Evolutionary conservation across 1,284 basidiomycete species (phyloP), one percentile per base, ranked within the genome.

Genomic region (Microbotryum intermedium): DNA sequence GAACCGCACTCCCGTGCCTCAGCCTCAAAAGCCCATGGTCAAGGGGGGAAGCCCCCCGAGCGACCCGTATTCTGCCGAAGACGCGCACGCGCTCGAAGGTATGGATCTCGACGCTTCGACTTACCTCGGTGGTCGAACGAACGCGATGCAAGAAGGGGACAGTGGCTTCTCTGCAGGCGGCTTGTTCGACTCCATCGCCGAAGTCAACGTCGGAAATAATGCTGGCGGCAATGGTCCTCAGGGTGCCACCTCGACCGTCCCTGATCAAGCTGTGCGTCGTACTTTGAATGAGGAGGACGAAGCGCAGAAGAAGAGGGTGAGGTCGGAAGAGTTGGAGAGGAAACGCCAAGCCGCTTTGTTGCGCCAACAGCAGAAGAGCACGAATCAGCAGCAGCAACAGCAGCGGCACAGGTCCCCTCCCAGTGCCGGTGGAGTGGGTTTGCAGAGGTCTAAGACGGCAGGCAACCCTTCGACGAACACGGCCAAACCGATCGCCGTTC

Each of bases 381-480:
- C 23, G 6, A 20, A 29, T 13, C 30, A 30, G 20, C 50, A 29
- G 30, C 50, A 39, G 9, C 26, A n/a, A 10, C 34, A 50, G 13
- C 25, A 25, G 13, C 49, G 20, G 23, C 49, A 7, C 42, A 18
- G 39, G 30, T 28, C 50, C 23, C 30, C 44, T 26, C 44, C 50
- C 43, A 10, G 21, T 34, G 6, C 13, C 4, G 20, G 18, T 9
- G 4, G 23, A n/a, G 18, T 29, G 45, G 16, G 30, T 39, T 4
- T 30, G 51, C 2, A 43, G 53, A 50, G 11, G 50, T 48, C 25
- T 11, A 42, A 34, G 44, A 60, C 18, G 43, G 8, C 66, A 46
- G 47, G 61, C 4, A 69, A 67, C 28, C n/a, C 29, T n/a, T 46
- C 13, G 21, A 26, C 25, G 23, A 44, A 0, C 21, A 55, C 42